A percentile compares a stretch with the other conserved stretches of the same genome.
Evolutionary conservation across 371 early-diverging fungal species (phyloP).

Genomic region (Circinella umbellata): DNA sequence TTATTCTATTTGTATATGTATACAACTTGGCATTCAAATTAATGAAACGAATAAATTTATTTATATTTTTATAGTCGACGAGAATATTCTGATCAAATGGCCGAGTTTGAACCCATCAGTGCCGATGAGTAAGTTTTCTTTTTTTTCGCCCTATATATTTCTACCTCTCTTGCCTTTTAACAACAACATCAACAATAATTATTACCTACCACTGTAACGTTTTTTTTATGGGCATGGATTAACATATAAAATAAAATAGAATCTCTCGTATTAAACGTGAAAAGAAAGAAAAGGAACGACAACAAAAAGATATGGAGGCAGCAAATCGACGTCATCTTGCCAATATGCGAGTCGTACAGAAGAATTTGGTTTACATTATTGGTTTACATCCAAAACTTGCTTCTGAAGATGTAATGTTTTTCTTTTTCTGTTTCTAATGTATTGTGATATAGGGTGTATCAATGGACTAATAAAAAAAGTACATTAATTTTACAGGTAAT

Average conservation of each 20-base stretch:
- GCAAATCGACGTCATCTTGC: conserved; percentile 86
- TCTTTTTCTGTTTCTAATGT: too few relatives aligned
- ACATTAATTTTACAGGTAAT: conserved; percentile 56
- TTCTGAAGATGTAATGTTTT: conserved; percentile 78
- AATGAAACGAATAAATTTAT: too few relatives aligned
- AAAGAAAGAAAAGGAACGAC: conserved; percentile 87
- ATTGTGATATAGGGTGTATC: background rate
- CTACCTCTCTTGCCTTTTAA: too few relatives aligned
- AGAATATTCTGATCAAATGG: conserved; percentile 83
- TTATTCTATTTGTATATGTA: too few relatives aligned
- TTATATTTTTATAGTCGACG: conserved; percentile 59
- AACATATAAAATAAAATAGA: conserved; percentile 25
- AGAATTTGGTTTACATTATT: conserved; percentile 94
- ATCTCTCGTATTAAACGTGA: conserved; percentile 70
- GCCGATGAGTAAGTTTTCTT: conserved; percentile 80
- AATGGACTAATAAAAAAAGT: background rate
- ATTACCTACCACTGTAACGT: too few relatives aligned
- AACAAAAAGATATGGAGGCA: conserved; percentile 88
- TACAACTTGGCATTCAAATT: too few relatives aligned
- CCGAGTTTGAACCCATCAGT: conserved; percentile 89
- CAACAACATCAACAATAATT: too few relatives aligned
- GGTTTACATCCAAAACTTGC: conserved; percentile 86
- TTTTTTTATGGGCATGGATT: too few relatives aligned
- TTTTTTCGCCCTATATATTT: conserved; percentile 3
- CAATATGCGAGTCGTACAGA: conserved; percentile 93